phyloP scores from a whole-genome alignment of 495 filamentous ascomycete species.

The Terfezia claveryi region DNA sequence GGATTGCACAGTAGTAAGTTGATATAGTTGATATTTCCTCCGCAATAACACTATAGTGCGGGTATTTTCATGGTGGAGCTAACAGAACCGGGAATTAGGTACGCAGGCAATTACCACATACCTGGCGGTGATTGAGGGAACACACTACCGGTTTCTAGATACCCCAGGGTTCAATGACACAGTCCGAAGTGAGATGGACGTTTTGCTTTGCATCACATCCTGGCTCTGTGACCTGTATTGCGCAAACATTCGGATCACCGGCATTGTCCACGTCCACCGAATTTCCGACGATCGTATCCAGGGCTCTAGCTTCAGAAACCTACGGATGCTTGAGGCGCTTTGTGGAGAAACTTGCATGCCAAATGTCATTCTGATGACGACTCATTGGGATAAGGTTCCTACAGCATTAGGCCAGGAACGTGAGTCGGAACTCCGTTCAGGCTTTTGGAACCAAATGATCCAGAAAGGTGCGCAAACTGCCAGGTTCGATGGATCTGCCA shows the following conservation, averaged over 20 bases:
- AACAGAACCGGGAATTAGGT: no score
- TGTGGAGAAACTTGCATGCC: constrained; percentile 13
- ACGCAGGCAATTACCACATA: no score
- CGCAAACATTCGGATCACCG: constrained; percentile 5
- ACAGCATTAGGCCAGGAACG: neutral
- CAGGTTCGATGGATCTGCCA: neutral
- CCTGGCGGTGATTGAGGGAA: no score
- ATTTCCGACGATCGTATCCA: constrained; percentile 14
- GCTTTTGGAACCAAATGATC: constrained; percentile 2
- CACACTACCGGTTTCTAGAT: constrained; percentile 6
- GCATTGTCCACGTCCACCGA: constrained; percentile 19
- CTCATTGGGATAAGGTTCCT: constrained; percentile 8
- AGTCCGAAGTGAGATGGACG: constrained; percentile 11
- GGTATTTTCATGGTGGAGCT: no score
- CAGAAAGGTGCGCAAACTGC: constrained; percentile 1
- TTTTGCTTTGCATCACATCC: constrained; percentile 12
- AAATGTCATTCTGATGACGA: constrained; percentile 11
- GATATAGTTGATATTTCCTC: no score
- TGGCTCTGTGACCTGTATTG: constrained; percentile 7
- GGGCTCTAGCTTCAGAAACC: constrained; percentile 13
- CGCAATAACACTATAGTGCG: no score
- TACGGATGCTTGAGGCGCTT: constrained; percentile 20
- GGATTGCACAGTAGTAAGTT: no score
- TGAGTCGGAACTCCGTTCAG: neutral
- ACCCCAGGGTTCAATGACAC: constrained; percentile 22